Conservation (phyloP, 352 stramenopile genomes). For the Phytophthora niederhauseri region DNA sequence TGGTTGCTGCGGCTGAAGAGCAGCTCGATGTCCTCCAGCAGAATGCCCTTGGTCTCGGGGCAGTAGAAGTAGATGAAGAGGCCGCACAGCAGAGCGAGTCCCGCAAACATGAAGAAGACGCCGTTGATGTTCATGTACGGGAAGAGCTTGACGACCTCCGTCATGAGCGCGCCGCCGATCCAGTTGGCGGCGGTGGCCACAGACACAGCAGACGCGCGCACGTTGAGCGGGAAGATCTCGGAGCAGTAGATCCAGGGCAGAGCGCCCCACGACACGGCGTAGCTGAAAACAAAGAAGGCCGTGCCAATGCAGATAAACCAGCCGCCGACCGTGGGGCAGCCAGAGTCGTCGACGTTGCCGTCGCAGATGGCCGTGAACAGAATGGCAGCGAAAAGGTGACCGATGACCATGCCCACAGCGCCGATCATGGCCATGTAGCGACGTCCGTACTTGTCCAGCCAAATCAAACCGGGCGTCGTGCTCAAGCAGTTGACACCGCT, state of each 20-base stretch:
- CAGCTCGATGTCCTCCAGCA: constrained; percentile 37
- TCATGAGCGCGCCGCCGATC: constrained; percentile 49
- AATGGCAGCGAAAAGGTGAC: constrained; percentile 39
- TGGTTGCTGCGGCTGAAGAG: constrained; percentile 27
- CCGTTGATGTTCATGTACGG: constrained; percentile 37
- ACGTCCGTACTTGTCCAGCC: constrained; percentile 35
- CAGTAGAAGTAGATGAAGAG: constrained; percentile 36
- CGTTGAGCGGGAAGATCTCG: constrained; percentile 58
- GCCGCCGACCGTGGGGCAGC: constrained; percentile 37
- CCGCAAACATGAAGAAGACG: constrained; percentile 35
- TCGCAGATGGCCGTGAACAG: constrained; percentile 37
- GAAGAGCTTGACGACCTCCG: constrained; percentile 36
- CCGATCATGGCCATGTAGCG: constrained; percentile 39
- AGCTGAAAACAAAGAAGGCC: constrained; percentile 47
- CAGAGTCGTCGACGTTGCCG: constrained; percentile 35
- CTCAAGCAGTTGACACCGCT: constrained; percentile 37
- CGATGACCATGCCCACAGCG: constrained; percentile 38
- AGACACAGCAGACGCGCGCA: constrained; percentile 50
- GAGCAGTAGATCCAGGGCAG: constrained; percentile 60
- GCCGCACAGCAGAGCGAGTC: constrained; percentile 11
- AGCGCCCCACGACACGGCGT: constrained; percentile 36
- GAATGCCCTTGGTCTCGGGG: constrained; percentile 35
- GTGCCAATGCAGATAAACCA: constrained; percentile 49
- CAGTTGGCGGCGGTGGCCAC: constrained; percentile 48
- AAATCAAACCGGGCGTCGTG: constrained; percentile 30